Evolutionary conservation across 768 basidiomycete genomes (phyloP), one percentile per base, ranked within the genome.

Genomic region (Nidularia pulvinata): DNA sequence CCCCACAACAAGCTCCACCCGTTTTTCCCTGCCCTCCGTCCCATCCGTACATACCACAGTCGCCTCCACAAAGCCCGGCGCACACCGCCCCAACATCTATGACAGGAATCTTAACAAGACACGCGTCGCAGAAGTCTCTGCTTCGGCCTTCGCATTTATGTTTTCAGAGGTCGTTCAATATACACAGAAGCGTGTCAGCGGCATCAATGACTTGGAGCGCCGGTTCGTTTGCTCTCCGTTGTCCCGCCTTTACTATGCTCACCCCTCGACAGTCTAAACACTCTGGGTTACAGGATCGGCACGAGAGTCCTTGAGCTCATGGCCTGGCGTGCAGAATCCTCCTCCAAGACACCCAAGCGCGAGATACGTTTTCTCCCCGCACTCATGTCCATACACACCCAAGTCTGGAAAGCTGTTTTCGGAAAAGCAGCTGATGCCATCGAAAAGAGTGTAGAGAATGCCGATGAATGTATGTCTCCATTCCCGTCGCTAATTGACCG

Each of bases 91-190:
- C 2, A 90, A 82, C 59, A 93, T 98, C 56, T 93, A 96, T 70
- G 96, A 98, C 63, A 81, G 95, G 54, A 86, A 82, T 47, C 78
- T 97, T 59, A 93, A 91, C 77, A 96, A 95, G 77, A 86, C 91
- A 2, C 85, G 91, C 43, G 79, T 84, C 10, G 72, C 86, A 25
- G 96, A 98, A 66, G 92, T 96, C 49, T 89, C 91, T 13, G 77
- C 86, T 4, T 80, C 88, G 2, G 89, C 94, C 1, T 95, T 93
- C 66, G 80, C 89, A 0, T 98, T 97, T 66, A 78, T 98, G 53
- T 95, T 98, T 70, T 90, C 91, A 4, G 95, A 98, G 72, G 78
- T 95, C 10, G 88, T 99, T 1, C 89, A 95, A 68, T 98, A 98
- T 71, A 96, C 93, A 1, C 97, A 98, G 73, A 95, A 93, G 64